Evolutionary conservation across 2,329 filamentous ascomycete genomes (phyloP).

Genomic region (Magnaporthiopsis incrustans): DNA sequence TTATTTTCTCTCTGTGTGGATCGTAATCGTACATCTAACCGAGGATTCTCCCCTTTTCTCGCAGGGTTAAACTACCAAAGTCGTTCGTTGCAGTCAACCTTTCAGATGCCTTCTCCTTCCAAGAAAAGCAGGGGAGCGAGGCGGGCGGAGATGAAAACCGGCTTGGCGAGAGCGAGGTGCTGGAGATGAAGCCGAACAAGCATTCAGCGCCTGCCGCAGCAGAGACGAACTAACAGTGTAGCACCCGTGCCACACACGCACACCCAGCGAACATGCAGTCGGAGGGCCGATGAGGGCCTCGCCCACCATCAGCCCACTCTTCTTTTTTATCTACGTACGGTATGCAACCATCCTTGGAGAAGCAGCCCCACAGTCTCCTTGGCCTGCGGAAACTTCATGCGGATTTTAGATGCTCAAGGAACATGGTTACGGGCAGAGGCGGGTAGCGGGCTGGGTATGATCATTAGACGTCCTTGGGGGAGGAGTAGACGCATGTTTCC

Average conservation of each 20-base stretch:
- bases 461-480: neutral
- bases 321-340: neutral
- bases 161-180: slow-evolving; percentile 23
- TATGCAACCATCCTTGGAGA: neutral
- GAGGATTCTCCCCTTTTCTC: neutral
- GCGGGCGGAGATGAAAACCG: slow-evolving; percentile 13
- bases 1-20: neutral
- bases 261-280: neutral
- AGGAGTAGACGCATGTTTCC: neutral
- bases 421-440: neutral
- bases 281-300: no score
- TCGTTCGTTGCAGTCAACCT: slow-evolving; percentile 58
- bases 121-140: slow-evolving; percentile 44
- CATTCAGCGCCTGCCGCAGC: slow-evolving; percentile 6
- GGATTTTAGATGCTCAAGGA: neutral
- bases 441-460: no score
- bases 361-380: neutral
- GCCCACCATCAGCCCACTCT: neutral
- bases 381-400: neutral
- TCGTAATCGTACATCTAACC: neutral
- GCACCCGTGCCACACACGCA: neutral
- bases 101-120: slow-evolving; percentile 53
- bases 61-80: slow-evolving; percentile 57
- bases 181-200: slow-evolving; percentile 38
- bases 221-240: neutral